A percentile compares a stretch with the other conserved stretches of the same genome.
These are phyloP conservation scores for Fusarium citri DNA, from an alignment of 2,329 filamentous ascomycete species.

Conservation along the genomic window DNA sequence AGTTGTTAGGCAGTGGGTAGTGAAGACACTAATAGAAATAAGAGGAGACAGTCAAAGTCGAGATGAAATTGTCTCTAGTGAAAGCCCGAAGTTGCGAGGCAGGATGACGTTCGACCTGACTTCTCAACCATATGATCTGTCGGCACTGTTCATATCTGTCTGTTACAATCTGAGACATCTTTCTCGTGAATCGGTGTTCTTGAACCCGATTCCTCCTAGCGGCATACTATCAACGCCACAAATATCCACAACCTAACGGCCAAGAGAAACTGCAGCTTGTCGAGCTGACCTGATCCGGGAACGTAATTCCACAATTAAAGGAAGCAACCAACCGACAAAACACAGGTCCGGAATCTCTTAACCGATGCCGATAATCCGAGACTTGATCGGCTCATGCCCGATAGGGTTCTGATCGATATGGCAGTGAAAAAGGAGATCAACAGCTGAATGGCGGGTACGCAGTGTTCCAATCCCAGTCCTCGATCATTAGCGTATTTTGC, in stretches of 20 bases:
- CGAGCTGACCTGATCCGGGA: too few relatives aligned
- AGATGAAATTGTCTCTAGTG: not conserved
- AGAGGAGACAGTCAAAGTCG: not conserved
- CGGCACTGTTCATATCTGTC: not conserved
- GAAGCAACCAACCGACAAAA: not conserved
- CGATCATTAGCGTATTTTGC: not conserved
- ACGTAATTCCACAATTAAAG: not conserved
- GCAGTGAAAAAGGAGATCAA: not conserved
- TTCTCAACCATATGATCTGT: not conserved
- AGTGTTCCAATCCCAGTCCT: not conserved
- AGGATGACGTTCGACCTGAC: not conserved
- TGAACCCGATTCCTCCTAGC: conserved; percentile 1
- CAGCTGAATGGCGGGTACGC: conserved; percentile 14
- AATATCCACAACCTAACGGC: not conserved
- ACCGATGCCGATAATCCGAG: conserved; percentile 14
- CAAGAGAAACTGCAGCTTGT: not conserved
- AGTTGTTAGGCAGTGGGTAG: not conserved
- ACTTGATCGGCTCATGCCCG: not conserved
- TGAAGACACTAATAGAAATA: not conserved
- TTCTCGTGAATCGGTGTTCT: not conserved
- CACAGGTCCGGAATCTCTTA: not conserved
- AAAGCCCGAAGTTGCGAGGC: not conserved
- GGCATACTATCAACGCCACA: conserved; percentile 5
- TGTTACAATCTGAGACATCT: not conserved
- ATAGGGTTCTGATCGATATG: not conserved